Conservation (phyloP, 169 alveolate species). For the Neospora caninum region DNA sequence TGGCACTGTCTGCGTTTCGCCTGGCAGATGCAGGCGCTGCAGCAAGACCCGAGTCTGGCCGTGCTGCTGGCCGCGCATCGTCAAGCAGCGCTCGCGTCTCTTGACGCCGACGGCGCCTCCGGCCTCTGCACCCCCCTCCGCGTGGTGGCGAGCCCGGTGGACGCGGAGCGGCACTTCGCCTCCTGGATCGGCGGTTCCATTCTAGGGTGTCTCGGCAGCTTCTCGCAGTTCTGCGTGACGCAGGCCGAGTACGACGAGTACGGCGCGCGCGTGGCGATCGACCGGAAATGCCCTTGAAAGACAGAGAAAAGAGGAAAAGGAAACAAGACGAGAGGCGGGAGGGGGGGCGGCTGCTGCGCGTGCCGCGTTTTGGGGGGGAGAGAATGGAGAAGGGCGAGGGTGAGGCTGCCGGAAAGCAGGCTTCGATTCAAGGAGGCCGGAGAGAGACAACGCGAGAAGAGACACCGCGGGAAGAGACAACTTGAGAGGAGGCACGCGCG, state of each 20-base stretch:
- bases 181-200: conserved; percentile 94
- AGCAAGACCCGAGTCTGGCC: not conserved
- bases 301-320: not conserved
- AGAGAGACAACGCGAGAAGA: too few relatives aligned
- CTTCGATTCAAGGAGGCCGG: too few relatives aligned
- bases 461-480: too few relatives aligned
- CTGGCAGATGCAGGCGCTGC: not conserved
- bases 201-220: conserved; percentile 89
- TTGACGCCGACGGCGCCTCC: not conserved
- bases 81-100: not conserved
- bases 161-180: conserved; percentile 86
- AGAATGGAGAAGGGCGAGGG: too few relatives aligned
- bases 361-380: too few relatives aligned
- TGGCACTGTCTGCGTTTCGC: not conserved
- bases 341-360: too few relatives aligned
- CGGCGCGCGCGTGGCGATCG: conserved; percentile 87
- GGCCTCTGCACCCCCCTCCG: not conserved
- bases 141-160: conserved; percentile 75
- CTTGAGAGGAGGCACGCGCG: too few relatives aligned
- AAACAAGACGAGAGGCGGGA: too few relatives aligned
- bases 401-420: too few relatives aligned
- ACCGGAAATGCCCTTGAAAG: conserved; percentile 82
- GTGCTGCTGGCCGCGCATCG: not conserved
- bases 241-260: conserved; percentile 89
- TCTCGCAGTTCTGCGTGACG: conserved; percentile 90